Base-by-base conservation (phyloP, 768 basidiomycete species). In the Kwoniella newhampshirensis region DNA sequence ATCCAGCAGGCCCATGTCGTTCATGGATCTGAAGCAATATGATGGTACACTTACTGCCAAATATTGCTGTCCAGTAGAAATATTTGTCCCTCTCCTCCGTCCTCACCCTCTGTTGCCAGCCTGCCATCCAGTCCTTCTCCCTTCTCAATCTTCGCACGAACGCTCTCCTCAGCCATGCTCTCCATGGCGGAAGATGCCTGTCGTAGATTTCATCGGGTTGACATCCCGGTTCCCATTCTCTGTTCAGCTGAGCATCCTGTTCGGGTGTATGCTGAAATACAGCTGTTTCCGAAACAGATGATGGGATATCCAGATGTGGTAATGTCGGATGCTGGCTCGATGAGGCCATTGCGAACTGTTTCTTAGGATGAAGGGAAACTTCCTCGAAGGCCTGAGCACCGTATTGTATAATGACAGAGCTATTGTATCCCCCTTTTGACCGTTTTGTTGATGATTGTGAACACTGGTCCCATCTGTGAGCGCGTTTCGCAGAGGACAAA, bases 11-110 rank as follows among this genome's bases (percentile, higher is more conserved):
- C 17, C 8, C 40, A n/a, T 7, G 18, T 42, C 6, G 40, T 23
- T 42, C n/a, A 7, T 42, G 7, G n/a, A 8, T 42, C 7, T 18
- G 21, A 42, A 23, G 18, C 18, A 6, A n/a, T 5, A 42, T 7
- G 21, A 8, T 15, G 4, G 17, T 17, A 26, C 3, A 67, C 75
- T 66, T 51, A 76, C 75, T 76, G 3, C 75, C 75, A 56, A 76
- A 75, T 1, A 76, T 56, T 21, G 75, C 71, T 5, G 73, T 76
- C 75, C 75, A 76, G 55, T 71, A 76, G 53, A 76, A 76, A 55
- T 64, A 76, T 47, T 50, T 62, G 59, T 76, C 75, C 55, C 70
- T 54, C 32, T 54, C 50, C 27, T 58, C 60, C 15, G 49, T 72
- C 46, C 75, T 63, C 25, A 70, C 61, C 25, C 65, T 51, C 40